Base-by-base conservation (phyloP, 2,329 filamentous ascomycete genomes). In the Paecilomyces dactylethromorphus region DNA sequence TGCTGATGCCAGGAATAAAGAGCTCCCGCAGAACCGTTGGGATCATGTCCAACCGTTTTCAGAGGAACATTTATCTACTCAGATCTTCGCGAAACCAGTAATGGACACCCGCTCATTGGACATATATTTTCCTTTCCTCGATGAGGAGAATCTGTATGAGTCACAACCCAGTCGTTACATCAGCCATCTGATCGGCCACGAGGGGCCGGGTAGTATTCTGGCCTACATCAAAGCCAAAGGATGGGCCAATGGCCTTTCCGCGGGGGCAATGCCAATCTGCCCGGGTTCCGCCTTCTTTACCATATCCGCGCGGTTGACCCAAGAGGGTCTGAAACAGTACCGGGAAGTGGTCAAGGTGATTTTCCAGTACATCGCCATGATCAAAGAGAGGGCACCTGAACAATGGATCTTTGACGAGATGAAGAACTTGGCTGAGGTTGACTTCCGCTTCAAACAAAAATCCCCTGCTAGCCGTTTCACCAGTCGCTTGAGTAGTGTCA, bases 361-460 rank as follows among this genome's bases (percentile, higher is more conserved):
- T 62, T 97, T 97, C 77, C 88, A 96, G 71, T 99, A 99, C 68
- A 87, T 97, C 62, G 87, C 91, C 11, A 84, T 99, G 72, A 83
- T 99, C 58, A 87, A 86, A 62, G 90, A 96, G 67, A 82, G 83
- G 2, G 84, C 88, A 4, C 92, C 93, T 0, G 88, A 95, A 65
- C 82, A 95, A 71, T 97, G 94, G 94, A 92, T 97, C 59, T 92
- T 94, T 60, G 85, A 96, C 32, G 94, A 99, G 75, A 89, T 94
- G 74, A 93, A 92, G 74, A 87, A 87, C 35, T 87, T 97, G 77
- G 87, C 90, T 52, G 92, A 97, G 65, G 91, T 97, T 12, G 90
- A 96, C 66, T 99, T 99, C 81, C 90, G 89, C 64, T 99, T 96
- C 76, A 91, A 87, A 75, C 91, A 97, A 71, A 97, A 97, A 79